A percentile compares a stretch with the other conserved stretches of the same genome.
These are phyloP conservation scores for Waltergamsia citrina DNA, from an alignment of 2,329 filamentous ascomycete species.

Conservation along the genomic window DNA sequence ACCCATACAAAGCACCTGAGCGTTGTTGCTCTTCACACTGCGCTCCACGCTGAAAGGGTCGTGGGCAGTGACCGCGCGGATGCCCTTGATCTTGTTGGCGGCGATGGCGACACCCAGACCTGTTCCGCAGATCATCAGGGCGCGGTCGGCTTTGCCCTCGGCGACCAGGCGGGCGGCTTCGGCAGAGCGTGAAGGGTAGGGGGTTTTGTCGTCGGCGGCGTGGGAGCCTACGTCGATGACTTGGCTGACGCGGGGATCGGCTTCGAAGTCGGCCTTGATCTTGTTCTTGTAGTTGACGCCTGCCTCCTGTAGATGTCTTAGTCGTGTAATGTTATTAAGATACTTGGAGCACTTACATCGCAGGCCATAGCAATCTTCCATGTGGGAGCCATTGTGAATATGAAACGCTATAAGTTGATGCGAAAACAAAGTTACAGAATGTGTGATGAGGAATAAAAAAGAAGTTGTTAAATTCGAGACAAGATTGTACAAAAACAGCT, in stretches of 20 bases:
- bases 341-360: conserved; percentile 39
- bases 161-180: conserved; percentile 57
- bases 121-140: conserved; percentile 76
- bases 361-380: conserved; percentile 45
- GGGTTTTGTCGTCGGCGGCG: conserved; percentile 59
- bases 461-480: too few relatives aligned
- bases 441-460: not conserved
- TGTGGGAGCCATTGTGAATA: conserved; percentile 29
- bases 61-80: conserved; percentile 82
- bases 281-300: conserved; percentile 71
- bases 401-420: not conserved
- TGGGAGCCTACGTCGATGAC: conserved; percentile 69
- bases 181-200: conserved; percentile 73
- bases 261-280: conserved; percentile 63
- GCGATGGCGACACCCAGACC: conserved; percentile 79
- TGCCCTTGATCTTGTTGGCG: conserved; percentile 81
- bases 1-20: conserved; percentile 80
- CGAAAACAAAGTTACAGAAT: not conserved
- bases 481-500: too few relatives aligned
- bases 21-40: conserved; percentile 73
- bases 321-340: too few relatives aligned
- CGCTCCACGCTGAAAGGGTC: conserved; percentile 79
- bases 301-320: conserved; percentile 41
- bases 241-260: conserved; percentile 54
- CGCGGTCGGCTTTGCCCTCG: conserved; percentile 61